Conservation (phyloP, 148 eudicot genomes). For the Camellia lanceoleosa region DNA sequence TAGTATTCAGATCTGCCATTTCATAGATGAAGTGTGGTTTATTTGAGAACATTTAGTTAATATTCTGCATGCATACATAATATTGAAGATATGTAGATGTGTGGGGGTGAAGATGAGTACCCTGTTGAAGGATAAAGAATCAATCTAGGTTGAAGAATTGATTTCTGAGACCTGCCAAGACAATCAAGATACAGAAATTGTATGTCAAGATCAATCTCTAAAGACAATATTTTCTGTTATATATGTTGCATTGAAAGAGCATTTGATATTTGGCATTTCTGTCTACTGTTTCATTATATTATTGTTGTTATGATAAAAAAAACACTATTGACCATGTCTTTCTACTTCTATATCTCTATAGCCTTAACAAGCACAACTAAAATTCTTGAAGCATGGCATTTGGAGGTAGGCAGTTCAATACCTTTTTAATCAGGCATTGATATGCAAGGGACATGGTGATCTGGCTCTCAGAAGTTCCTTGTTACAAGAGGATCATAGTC, state of each 20-base stretch:
- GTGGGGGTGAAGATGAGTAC: neutral
- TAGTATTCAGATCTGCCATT: neutral
- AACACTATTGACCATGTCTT: neutral
- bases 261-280: neutral
- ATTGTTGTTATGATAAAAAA: neutral
- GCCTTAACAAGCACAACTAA: neutral
- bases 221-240: neutral
- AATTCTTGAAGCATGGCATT: neutral
- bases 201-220: neutral
- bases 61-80: neutral
- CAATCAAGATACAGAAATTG: neutral
- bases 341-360: neutral
- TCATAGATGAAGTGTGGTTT: neutral
- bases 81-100: neutral
- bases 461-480: slow-evolving; percentile 4
- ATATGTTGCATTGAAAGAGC: neutral
- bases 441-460: slow-evolving; percentile 7
- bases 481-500: slow-evolving; percentile 38
- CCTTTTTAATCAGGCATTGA: neutral
- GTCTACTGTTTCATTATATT: neutral
- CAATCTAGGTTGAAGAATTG: neutral
- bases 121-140: slow-evolving; percentile 9
- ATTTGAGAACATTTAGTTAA: neutral
- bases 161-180: slow-evolving; percentile 7
- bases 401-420: neutral